Percentiles rank a stretch among this genome's conserved stretches.
These are phyloP conservation scores for Pythium vanterpoolii DNA, from an alignment of 352 stramenopile species.

Conservation along the genomic window DNA sequence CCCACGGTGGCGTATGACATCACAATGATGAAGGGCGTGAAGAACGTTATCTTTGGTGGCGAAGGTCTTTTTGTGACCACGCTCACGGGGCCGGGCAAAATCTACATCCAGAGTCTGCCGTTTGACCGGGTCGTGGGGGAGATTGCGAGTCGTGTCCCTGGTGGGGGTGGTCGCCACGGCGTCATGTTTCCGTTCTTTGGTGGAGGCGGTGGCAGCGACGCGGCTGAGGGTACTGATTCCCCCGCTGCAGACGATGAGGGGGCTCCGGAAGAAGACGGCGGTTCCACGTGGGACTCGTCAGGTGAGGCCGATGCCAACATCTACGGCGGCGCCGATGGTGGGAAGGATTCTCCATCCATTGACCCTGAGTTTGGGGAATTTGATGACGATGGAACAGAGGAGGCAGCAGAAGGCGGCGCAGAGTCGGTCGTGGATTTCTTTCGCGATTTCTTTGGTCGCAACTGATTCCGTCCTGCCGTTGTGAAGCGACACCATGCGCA, in stretches of 20 bases:
- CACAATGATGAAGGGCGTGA: slow-evolving; percentile 89
- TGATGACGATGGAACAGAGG: slow-evolving; percentile 21
- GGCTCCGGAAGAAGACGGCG: neutral
- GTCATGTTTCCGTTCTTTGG: slow-evolving; percentile 89
- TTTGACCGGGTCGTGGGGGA: slow-evolving; percentile 92
- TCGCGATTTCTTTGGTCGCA: slow-evolving; percentile 44
- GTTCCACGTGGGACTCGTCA: slow-evolving; percentile 31
- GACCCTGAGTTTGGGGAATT: slow-evolving; percentile 22
- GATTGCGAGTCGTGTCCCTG: slow-evolving; percentile 87
- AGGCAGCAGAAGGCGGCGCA: slow-evolving; percentile 15
- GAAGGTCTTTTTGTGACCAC: slow-evolving; percentile 94
- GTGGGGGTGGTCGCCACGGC: slow-evolving; percentile 62
- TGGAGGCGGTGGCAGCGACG: slow-evolving; percentile 41
- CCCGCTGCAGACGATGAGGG: slow-evolving; percentile 21
- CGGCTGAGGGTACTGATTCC: slow-evolving; percentile 27
- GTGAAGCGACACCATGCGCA: neutral
- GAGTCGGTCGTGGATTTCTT: slow-evolving; percentile 62
- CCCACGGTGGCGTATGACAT: slow-evolving; percentile 88
- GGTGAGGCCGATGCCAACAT: slow-evolving; percentile 40
- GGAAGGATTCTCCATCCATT: slow-evolving; percentile 7
- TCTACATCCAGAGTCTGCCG: slow-evolving; percentile 91
- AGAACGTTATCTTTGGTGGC: slow-evolving; percentile 94
- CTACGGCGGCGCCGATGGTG: slow-evolving; percentile 28
- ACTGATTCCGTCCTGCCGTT: slow-evolving; percentile 8
- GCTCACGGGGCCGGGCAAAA: slow-evolving; percentile 86